Percentiles rank a stretch among this genome's conserved stretches.
Evolutionary conservation across 129 eudicot genomes (phyloP).

Genomic region (Ambrosia trifida): DNA sequence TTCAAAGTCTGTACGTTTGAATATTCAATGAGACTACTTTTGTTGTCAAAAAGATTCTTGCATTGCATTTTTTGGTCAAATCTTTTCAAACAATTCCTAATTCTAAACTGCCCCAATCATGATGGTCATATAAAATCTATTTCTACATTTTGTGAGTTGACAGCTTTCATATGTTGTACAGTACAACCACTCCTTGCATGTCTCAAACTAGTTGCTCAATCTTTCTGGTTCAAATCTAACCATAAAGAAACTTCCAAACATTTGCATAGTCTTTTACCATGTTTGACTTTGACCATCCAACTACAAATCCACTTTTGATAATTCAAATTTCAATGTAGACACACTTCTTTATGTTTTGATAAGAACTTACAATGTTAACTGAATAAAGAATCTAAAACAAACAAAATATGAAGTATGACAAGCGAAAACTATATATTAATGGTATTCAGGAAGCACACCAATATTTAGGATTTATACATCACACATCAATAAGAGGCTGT

Average conservation of each 20-base stretch:
- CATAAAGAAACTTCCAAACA: constrained; percentile 25
- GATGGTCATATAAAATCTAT: not conserved
- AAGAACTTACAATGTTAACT: no score
- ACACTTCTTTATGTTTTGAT: not conserved
- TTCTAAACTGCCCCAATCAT: constrained; percentile 23
- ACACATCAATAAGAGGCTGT: no score
- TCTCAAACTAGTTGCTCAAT: constrained; percentile 7
- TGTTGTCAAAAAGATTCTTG: constrained; percentile 43
- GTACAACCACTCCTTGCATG: constrained; percentile 33
- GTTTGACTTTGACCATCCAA: constrained; percentile 24
- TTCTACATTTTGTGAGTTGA: constrained; percentile 1
- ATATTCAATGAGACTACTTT: constrained; percentile 33
- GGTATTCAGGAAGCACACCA: no score
- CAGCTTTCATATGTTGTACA: constrained; percentile 24
- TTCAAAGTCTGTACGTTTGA: constrained; percentile 33
- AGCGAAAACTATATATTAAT: no score
- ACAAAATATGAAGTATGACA: no score
- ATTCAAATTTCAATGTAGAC: not conserved
- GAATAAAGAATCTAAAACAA: no score
- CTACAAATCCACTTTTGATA: not conserved
- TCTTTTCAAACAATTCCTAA: constrained; percentile 20
- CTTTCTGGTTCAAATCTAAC: constrained; percentile 34
- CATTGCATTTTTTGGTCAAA: constrained; percentile 23
- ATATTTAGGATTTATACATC: no score
- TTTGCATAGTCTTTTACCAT: constrained; percentile 21